Percentiles rank a stretch among this genome's conserved stretches.
Conservation (phyloP, 805 yeast species). For the Kuraishia piskuri region DNA sequence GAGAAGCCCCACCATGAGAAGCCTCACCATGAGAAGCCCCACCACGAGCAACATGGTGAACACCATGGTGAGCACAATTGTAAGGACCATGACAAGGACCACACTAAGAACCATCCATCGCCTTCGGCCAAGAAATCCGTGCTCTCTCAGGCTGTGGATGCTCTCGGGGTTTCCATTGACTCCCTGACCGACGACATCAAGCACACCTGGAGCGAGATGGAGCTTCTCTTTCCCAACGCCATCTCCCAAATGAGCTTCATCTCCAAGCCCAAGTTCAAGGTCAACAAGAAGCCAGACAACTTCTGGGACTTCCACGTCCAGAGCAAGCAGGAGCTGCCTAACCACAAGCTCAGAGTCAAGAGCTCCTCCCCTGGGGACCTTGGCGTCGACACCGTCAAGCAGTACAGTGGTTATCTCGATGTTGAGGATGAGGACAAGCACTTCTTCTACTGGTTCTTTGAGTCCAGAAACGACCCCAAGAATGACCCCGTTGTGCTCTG, state of each 20-base stretch:
- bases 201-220: conserved; percentile 55
- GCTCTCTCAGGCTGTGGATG: conserved; percentile 32
- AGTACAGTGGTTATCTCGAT: conserved; percentile 81
- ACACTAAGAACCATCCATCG: background rate
- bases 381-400: conserved; percentile 77
- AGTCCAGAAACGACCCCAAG: conserved; percentile 80
- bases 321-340: conserved; percentile 14
- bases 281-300: conserved; percentile 20
- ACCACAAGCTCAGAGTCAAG: conserved; percentile 51
- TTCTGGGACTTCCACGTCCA: conserved; percentile 29
- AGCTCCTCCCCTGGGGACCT: conserved; percentile 51
- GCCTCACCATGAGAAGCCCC: background rate
- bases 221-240: conserved; percentile 49
- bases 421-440: conserved; percentile 79
- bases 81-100: background rate
- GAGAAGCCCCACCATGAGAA: background rate
- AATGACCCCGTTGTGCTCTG: conserved; percentile 81
- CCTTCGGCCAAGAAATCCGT: background rate
- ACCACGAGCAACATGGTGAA: background rate
- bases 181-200: conserved; percentile 40
- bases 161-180: conserved; percentile 42
- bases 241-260: conserved; percentile 38
- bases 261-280: conserved; percentile 38
- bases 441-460: conserved; percentile 76
- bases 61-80: too few relatives aligned